A percentile compares a stretch with the other conserved stretches of the same genome.
Evolutionary conservation across 2,329 filamentous ascomycete species (phyloP).

Genomic region (Penicillium sp.): DNA sequence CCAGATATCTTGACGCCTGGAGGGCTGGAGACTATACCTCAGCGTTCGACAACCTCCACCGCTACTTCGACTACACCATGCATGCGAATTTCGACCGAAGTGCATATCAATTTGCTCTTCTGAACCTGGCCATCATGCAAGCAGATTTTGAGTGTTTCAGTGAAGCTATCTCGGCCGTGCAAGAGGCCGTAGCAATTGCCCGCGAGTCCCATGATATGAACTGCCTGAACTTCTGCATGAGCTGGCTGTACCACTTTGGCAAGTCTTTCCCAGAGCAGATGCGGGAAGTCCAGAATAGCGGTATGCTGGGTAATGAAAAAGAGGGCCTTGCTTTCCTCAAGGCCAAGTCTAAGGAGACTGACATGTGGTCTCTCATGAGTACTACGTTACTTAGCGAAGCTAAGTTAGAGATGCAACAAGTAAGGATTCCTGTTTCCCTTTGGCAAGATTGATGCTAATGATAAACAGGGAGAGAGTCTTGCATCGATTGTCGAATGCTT

Average conservation of each 20-base stretch:
- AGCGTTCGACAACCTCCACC: conserved; percentile 85
- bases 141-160: conserved; percentile 90
- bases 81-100: conserved; percentile 70
- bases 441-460: conserved; percentile 14
- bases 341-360: conserved; percentile 77
- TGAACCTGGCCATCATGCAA: conserved; percentile 90
- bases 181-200: conserved; percentile 92
- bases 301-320: conserved; percentile 71
- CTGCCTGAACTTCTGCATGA: conserved; percentile 91
- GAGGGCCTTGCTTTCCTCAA: conserved; percentile 82
- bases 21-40: conserved; percentile 84
- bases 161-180: conserved; percentile 89
- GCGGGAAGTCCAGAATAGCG: conserved; percentile 65
- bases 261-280: conserved; percentile 77
- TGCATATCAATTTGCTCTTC: conserved; percentile 90
- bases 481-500: conserved; percentile 70
- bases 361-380: conserved; percentile 81
- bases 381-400: conserved; percentile 83
- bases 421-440: conserved; percentile 38
- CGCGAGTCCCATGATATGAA: conserved; percentile 88
- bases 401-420: conserved; percentile 71
- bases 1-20: conserved; percentile 87
- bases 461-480: conserved; percentile 53
- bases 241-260: conserved; percentile 94
- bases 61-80: conserved; percentile 97